Percentiles rank a stretch among this genome's conserved stretches.
Conservation (phyloP, 2,329 filamentous ascomycete species). For the Xylaria sp. region DNA sequence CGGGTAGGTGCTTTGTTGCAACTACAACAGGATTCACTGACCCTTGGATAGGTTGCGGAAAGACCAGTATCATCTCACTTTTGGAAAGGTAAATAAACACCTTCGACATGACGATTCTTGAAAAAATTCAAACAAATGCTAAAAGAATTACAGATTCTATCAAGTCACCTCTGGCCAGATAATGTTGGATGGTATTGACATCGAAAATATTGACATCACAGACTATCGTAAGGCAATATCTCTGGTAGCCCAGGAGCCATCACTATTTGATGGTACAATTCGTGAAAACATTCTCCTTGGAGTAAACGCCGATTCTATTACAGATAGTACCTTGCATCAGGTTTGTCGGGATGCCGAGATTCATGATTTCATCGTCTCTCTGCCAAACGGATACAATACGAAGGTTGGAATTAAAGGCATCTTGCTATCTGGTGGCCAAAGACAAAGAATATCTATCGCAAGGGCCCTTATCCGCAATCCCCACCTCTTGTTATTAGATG, state of each 20-base stretch:
- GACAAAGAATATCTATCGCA: constrained; percentile 77
- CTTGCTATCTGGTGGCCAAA: constrained; percentile 73
- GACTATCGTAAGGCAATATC: constrained; percentile 72
- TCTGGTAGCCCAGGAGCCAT: constrained; percentile 79
- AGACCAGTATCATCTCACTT: constrained; percentile 75
- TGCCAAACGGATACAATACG: constrained; percentile 75
- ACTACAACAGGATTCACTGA: constrained; percentile 28
- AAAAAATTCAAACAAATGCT: constrained; percentile 4
- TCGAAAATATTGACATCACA: constrained; percentile 66
- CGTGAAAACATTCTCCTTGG: constrained; percentile 76
- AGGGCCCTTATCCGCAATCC: constrained; percentile 73
- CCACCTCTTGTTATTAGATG: constrained; percentile 73
- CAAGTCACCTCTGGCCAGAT: constrained; percentile 71
- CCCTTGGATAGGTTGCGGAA: constrained; percentile 62
- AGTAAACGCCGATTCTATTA: constrained; percentile 63
- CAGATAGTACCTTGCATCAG: constrained; percentile 61
- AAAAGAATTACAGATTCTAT: constrained; percentile 66
- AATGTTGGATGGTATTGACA: constrained; percentile 68
- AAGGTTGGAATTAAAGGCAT: constrained; percentile 74
- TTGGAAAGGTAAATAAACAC: constrained; percentile 59
- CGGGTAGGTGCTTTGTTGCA: constrained; percentile 55
- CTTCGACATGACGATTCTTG: neutral
- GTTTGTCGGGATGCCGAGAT: constrained; percentile 71
- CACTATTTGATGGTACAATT: constrained; percentile 69
- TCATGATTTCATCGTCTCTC: constrained; percentile 73